Evolutionary conservation across 805 yeast genomes (phyloP), one percentile per base, ranked within the genome.

Genomic region (Myxozyma kluyveri): DNA sequence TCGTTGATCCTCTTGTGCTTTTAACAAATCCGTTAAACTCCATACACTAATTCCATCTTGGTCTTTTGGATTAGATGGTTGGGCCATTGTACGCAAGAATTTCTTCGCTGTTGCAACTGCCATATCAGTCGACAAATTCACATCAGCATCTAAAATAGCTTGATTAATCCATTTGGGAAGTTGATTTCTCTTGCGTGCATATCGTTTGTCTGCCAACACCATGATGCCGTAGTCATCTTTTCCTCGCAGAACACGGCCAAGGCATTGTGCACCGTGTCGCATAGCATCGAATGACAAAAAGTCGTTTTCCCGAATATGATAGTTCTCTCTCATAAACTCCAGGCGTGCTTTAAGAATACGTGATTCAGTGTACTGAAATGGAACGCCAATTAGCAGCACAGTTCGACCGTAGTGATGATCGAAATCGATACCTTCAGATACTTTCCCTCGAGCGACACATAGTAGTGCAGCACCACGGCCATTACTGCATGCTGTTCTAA

Each of bases 241-340:
- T 60, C 99, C 99, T 73, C 99, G 81, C 57, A 93, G 73, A 49
- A 93, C 99, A 66, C 99, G 82, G 9, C 99, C 99, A 64, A 93
- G 72, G 71, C 99, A 93, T 69, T 93, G 99, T 0, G 99, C 98
- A 3, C 98, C 99, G 72, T 93, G 99, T 66, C 99, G 81, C 99
- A 93, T 93, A 12, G 99, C 99, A 70, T 93, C 99, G 75, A 93
- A 93, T 9, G 98, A 90, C 35, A 93, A 68, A 66, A 93, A 93
- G 64, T 93, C 99, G 65, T 88, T 89, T 64, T 93, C 99, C 58
- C 88, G 78, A 50, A 93, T 91, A 63, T 89, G 95, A 67, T 81
- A 91, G 63, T 89, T 90, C 66, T 93, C 98, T 60, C 98, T 76
- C 67, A 93, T 70, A 64, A 93, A 93, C 69, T 93, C 99, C 41